A percentile compares a stretch with the other conserved stretches of the same genome.
phyloP scores from a whole-genome alignment of 2,329 filamentous ascomycete species.

The Xylariaceae sp. region DNA sequence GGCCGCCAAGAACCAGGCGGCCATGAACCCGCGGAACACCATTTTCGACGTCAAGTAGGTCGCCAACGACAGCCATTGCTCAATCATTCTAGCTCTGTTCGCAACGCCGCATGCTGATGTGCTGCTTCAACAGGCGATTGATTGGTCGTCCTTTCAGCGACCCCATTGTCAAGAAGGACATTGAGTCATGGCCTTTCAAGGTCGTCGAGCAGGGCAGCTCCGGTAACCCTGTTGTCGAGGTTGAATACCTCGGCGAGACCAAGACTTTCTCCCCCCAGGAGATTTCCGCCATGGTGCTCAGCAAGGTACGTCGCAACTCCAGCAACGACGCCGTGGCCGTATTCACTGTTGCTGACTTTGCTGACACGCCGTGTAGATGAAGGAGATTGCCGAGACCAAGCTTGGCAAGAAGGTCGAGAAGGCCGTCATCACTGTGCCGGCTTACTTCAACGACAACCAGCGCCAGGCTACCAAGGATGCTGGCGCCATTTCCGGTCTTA shows the following conservation, averaged over 20 bases:
- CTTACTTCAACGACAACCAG: slow-evolving; percentile 99
- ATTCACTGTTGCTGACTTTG: slow-evolving; percentile 17
- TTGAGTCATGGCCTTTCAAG: slow-evolving; percentile 99
- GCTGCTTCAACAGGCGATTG: slow-evolving; percentile 64
- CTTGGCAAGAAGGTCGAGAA: slow-evolving; percentile 98
- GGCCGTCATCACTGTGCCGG: slow-evolving; percentile 97
- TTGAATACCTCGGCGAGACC: slow-evolving; percentile 89
- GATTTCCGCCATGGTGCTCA: slow-evolving; percentile 97
- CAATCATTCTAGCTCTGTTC: neutral
- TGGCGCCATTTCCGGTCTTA: slow-evolving; percentile 93
- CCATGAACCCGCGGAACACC: slow-evolving; percentile 98
- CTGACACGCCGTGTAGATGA: slow-evolving; percentile 64
- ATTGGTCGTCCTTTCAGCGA: slow-evolving; percentile 96
- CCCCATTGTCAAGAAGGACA: slow-evolving; percentile 96
- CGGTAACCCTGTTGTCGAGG: slow-evolving; percentile 79
- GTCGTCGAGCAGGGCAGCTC: slow-evolving; percentile 77
- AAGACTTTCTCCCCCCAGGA: slow-evolving; percentile 98
- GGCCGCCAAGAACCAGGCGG: slow-evolving; percentile 99
- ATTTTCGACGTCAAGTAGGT: slow-evolving; percentile 98
- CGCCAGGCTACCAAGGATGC: slow-evolving; percentile 99
- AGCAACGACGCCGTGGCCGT: neutral
- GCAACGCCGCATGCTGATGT: slow-evolving; percentile 1
- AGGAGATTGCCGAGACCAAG: slow-evolving; percentile 98
- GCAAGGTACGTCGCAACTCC: slow-evolving; percentile 67
- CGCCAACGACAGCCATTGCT: neutral